Evolutionary conservation across 768 basidiomycete species (phyloP), one percentile per base, ranked within the genome.

Genomic region (Fistulinella prunicolor): DNA sequence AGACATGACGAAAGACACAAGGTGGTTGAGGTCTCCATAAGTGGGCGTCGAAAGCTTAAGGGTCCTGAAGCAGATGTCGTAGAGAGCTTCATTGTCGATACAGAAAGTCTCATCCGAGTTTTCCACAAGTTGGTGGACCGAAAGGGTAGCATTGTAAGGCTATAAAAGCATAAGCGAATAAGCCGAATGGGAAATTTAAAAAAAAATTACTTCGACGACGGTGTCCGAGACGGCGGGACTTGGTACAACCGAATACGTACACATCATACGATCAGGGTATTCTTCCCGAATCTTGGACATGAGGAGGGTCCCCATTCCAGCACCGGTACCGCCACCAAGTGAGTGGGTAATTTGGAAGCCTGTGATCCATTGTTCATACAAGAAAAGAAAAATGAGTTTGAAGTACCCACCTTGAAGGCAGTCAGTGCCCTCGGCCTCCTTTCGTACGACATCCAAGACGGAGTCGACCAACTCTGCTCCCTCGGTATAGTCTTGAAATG

Each of bases 41-140:
- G 93, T 94, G 28, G 96, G 96, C 40, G 91, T 89, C 38, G 85
- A 81, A 55, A 98, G 85, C 76, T 99, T 98, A 66, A 99, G 81
- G 24, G 96, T 98, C 65, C 92, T 82, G 83, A 96, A 94, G 74
- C 94, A 97, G 65, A 99, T 99, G 66, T 98, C 96, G 73, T 98
- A 96, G 47, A 99, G 85, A 23, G 95, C 96, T 71, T 98, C 95
- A 70, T 98, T 98, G 69, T 98, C 95, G 68, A 99, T 98, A 72
- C 95, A 98, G 89, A 98, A 98, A 16, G 96, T 98, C 74, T 96
- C 94, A 65, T 98, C 95, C 29, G 95, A 97, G 81, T 98, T 98
- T 74, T 98, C 96, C 44, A 98, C 96, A 36, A 98, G 84, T 73
- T 98, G 96, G 70, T 98, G 95, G 10, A 98, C 93, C 44, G 93